Percentiles rank a stretch among this genome's conserved stretches.
These are phyloP conservation scores for Russula earlei DNA, from an alignment of 768 basidiomycete genomes.

Conservation along the genomic window DNA sequence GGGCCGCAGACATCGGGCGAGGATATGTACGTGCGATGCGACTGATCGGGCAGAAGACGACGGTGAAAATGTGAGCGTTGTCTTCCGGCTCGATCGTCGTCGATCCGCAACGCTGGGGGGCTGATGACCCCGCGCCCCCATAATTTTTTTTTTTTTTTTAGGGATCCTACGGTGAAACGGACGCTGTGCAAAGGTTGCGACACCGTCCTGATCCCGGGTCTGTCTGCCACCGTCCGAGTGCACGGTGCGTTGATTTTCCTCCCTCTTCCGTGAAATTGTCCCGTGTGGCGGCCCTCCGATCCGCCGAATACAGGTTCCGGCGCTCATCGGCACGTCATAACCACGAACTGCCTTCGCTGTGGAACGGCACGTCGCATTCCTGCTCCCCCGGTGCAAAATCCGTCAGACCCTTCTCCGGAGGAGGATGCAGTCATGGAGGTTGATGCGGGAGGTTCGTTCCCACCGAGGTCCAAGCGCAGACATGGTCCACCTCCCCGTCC, in stretches of 20 bases:
- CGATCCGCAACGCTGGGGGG: too few relatives aligned
- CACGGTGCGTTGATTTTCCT: slow-evolving; percentile 40
- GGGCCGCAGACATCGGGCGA: slow-evolving; percentile 47
- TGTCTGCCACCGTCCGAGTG: slow-evolving; percentile 53
- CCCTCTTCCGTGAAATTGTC: slow-evolving; percentile 24
- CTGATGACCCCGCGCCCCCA: too few relatives aligned
- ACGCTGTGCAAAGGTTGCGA: slow-evolving; percentile 66
- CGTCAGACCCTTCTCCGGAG: neutral
- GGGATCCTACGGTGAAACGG: slow-evolving; percentile 80
- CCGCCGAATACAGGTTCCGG: slow-evolving; percentile 28
- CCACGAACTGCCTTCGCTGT: slow-evolving; percentile 54
- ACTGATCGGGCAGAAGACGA: slow-evolving; percentile 63
- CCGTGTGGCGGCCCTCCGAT: slow-evolving; percentile 14
- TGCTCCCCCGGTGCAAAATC: slow-evolving; percentile 39
- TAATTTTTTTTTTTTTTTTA: too few relatives aligned
- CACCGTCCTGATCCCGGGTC: slow-evolving; percentile 55
- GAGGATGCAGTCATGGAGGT: neutral
- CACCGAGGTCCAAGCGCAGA: slow-evolving; percentile 20
- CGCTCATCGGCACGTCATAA: slow-evolving; percentile 45
- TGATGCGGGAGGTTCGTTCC: neutral
- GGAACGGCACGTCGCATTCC: slow-evolving; percentile 54
- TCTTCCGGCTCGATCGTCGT: neutral
- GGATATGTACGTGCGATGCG: slow-evolving; percentile 60
- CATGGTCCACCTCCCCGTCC: slow-evolving; percentile 29
- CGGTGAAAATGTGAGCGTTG: slow-evolving; percentile 59